phyloP scores from a whole-genome alignment of 805 yeast species.

The Huiozyma naganishii region DNA sequence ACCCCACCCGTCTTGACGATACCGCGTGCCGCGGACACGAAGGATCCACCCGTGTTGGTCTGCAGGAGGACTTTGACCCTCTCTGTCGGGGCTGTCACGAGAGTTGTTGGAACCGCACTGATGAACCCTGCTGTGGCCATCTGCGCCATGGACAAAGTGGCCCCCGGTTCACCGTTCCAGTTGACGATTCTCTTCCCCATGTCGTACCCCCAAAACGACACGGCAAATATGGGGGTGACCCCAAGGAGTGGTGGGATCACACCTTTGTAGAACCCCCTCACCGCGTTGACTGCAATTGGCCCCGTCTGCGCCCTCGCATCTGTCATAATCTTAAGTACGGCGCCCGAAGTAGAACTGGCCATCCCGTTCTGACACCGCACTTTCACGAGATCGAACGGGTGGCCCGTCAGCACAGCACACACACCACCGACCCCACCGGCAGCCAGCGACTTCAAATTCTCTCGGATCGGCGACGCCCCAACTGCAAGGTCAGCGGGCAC shows the following conservation, averaged over 20 bases:
- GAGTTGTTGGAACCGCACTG: conserved; percentile 89
- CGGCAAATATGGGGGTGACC: conserved; percentile 97
- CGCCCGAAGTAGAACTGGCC: conserved; percentile 53
- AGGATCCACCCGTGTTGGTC: conserved; percentile 35
- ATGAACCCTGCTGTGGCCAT: conserved; percentile 88
- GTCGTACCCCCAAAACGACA: conserved; percentile 97
- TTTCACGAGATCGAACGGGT: conserved; percentile 89
- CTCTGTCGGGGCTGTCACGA: conserved; percentile 96
- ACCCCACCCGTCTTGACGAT: conserved; percentile 75
- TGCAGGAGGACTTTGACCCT: conserved; percentile 91
- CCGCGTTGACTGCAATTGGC: conserved; percentile 7
- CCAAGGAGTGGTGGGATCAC: conserved; percentile 92
- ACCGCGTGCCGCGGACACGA: conserved; percentile 40
- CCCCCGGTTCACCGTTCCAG: conserved; percentile 18
- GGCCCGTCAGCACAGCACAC: conserved; percentile 92
- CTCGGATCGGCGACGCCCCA: conserved; percentile 22
- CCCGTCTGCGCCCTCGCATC: conserved; percentile 18
- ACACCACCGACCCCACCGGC: conserved; percentile 97
- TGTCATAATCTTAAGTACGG: conserved; percentile 59
- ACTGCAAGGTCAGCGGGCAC: not conserved
- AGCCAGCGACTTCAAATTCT: conserved; percentile 75
- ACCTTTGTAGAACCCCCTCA: conserved; percentile 77
- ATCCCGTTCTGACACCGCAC: conserved; percentile 76
- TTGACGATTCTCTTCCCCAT: conserved; percentile 73
- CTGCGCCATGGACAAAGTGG: conserved; percentile 47